Conservation (phyloP, 139 green algal species). For the Volvox africanus region DNA sequence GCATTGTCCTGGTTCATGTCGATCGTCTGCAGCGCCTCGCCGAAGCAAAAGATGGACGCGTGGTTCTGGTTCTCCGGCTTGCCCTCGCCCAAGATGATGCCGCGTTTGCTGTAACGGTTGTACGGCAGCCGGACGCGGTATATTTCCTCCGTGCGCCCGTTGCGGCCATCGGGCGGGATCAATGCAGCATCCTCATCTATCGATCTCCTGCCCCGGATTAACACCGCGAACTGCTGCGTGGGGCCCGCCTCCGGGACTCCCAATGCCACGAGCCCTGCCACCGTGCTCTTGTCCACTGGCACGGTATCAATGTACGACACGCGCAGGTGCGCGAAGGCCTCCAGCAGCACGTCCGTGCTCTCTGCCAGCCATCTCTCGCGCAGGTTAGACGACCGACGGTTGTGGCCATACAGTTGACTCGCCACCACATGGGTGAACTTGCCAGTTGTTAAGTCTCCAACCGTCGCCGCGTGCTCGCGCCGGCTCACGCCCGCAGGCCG, state of each 20-base stretch:
- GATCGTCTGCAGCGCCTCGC: slow-evolving; percentile 83
- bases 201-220: slow-evolving; percentile 13
- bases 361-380: slow-evolving; percentile 38
- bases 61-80: slow-evolving; percentile 92
- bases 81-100: slow-evolving; percentile 79
- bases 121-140: slow-evolving; percentile 74
- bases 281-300: neutral
- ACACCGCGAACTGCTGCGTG: slow-evolving; percentile 19
- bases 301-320: slow-evolving; percentile 40
- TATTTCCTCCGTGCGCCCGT: slow-evolving; percentile 42
- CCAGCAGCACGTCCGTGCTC: slow-evolving; percentile 47
- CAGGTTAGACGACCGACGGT: slow-evolving; percentile 32
- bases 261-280: neutral
- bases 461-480: neutral
- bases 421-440: slow-evolving; percentile 87
- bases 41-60: slow-evolving; percentile 80
- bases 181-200: too few species aligned
- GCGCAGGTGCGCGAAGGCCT: slow-evolving; percentile 31
- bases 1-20: slow-evolving; percentile 93
- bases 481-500: neutral
- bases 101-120: slow-evolving; percentile 55
- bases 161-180: neutral
- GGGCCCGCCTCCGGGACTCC: neutral
- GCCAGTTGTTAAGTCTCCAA: slow-evolving; percentile 67
- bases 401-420: slow-evolving; percentile 65